A percentile compares a stretch with the other conserved stretches of the same genome.
These are phyloP conservation scores for Nyssa sinensis DNA, from an alignment of 148 eudicot species.

Conservation along the genomic window DNA sequence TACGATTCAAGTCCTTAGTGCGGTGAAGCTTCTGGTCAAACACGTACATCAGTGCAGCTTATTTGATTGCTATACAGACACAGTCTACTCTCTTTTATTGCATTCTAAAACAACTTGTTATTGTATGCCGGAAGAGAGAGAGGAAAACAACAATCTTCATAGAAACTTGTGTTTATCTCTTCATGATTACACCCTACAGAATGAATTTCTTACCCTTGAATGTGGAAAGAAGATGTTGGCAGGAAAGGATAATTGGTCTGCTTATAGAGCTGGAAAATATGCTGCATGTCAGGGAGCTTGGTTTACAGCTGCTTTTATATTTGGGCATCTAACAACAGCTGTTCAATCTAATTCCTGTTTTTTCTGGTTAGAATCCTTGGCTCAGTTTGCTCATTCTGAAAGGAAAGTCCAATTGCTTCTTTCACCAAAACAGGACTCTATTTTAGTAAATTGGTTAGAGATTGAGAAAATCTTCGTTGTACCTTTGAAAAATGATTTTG, in stretches of 20 bases:
- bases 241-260: conserved; percentile 61
- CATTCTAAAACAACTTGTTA: conserved; percentile 29
- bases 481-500: conserved; percentile 12
- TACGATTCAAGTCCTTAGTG: conserved; percentile 32
- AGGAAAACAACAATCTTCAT: conserved; percentile 17
- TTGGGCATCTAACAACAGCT: conserved; percentile 41
- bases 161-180: conserved; percentile 19
- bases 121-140: conserved; percentile 19
- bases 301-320: conserved; percentile 63
- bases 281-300: conserved; percentile 74
- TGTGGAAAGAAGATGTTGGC: conserved; percentile 51
- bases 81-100: conserved; percentile 46
- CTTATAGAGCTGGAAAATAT: conserved; percentile 67
- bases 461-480: background rate
- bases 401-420: conserved; percentile 41
- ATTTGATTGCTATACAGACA: conserved; percentile 49
- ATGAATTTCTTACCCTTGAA: conserved; percentile 30
- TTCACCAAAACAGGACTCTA: conserved; percentile 26
- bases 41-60: conserved; percentile 39
- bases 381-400: conserved; percentile 50
- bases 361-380: conserved; percentile 66
- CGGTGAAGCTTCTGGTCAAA: conserved; percentile 38
- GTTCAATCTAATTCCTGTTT: conserved; percentile 46
- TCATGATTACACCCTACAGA: conserved; percentile 26
- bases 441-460: conserved; percentile 11